These are phyloP conservation scores for Fusarium sp. DNA, from an alignment of 2,329 filamentous ascomycete species.

Conservation along the genomic window DNA sequence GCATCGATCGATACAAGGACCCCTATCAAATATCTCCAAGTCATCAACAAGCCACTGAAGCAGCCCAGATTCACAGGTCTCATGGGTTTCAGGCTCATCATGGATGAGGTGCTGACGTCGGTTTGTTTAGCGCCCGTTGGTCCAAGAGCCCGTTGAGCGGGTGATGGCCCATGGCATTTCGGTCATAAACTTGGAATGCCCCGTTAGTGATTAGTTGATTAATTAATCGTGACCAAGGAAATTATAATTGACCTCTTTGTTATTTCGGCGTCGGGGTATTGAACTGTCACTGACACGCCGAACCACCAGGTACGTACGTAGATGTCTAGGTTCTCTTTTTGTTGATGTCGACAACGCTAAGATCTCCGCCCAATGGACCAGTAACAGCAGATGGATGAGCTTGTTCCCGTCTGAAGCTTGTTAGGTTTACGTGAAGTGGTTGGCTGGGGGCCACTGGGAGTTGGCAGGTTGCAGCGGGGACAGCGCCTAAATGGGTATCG, in stretches of 20 bases:
- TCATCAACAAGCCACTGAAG: neutral
- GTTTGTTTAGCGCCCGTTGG: conserved; percentile 7
- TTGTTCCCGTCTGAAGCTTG: conserved; percentile 14
- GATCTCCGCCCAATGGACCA: conserved; percentile 20
- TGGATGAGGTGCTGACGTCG: conserved; percentile 16
- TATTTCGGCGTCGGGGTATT: neutral
- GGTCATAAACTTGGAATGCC: conserved; percentile 12
- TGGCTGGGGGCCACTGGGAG: conserved; percentile 7
- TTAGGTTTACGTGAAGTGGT: conserved; percentile 10
- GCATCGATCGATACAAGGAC: conserved; percentile 11
- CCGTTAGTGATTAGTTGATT: neutral
- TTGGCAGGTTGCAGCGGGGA: conserved; percentile 21
- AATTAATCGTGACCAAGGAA: conserved; percentile 5
- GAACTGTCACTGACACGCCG: conserved; percentile 6
- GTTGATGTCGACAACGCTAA: conserved; percentile 14
- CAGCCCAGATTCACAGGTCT: neutral
- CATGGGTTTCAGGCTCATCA: conserved; percentile 1
- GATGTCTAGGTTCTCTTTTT: neutral
- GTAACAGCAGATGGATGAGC: conserved; percentile 10
- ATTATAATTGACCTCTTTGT: neutral
- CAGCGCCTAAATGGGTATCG: conserved; percentile 23
- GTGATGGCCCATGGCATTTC: conserved; percentile 18
- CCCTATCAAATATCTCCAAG: conserved; percentile 13
- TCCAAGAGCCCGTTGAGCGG: conserved; percentile 27
- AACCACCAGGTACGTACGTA: neutral